Evolutionary conservation across 208 protist genomes (phyloP).

Genomic region (Leishmania tropica): DNA sequence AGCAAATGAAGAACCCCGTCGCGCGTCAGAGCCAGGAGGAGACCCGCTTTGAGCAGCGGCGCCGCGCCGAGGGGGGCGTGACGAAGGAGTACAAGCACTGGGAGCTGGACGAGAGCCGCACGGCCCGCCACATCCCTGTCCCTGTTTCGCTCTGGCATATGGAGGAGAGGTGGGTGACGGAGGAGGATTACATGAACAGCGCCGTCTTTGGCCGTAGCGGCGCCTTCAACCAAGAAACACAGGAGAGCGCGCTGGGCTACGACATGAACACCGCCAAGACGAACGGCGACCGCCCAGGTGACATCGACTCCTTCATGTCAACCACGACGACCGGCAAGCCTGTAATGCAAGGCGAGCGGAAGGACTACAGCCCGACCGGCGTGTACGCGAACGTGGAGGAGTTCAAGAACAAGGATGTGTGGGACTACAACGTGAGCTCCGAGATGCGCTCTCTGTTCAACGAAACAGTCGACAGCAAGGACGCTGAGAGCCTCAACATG

Average conservation of each 20-base stretch:
- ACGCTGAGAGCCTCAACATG: constrained; percentile 80
- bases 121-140: constrained; percentile 85
- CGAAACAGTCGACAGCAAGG: constrained; percentile 68
- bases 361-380: constrained; percentile 83
- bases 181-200: constrained; percentile 88
- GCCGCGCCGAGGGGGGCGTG: constrained; percentile 44
- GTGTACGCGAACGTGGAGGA: constrained; percentile 78
- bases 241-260: constrained; percentile 83
- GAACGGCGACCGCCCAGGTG: constrained; percentile 73
- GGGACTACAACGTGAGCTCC: constrained; percentile 75
- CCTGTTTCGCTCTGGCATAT: constrained; percentile 88
- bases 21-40: constrained; percentile 62
- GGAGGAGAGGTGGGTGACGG: constrained; percentile 91
- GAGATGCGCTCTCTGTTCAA: constrained; percentile 84
- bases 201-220: constrained; percentile 83
- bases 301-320: constrained; percentile 59
- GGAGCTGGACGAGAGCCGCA: constrained; percentile 78
- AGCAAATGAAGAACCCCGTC: constrained; percentile 81
- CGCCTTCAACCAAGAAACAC: constrained; percentile 87
- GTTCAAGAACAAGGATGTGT: constrained; percentile 85
- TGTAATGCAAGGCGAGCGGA: constrained; percentile 72
- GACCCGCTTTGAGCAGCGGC: constrained; percentile 68
- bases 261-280: constrained; percentile 87
- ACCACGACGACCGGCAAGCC: constrained; percentile 53
- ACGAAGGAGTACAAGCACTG: constrained; percentile 58